phyloP scores from a whole-genome alignment of 2,329 filamentous ascomycete genomes.

The Aspergillus persii region DNA sequence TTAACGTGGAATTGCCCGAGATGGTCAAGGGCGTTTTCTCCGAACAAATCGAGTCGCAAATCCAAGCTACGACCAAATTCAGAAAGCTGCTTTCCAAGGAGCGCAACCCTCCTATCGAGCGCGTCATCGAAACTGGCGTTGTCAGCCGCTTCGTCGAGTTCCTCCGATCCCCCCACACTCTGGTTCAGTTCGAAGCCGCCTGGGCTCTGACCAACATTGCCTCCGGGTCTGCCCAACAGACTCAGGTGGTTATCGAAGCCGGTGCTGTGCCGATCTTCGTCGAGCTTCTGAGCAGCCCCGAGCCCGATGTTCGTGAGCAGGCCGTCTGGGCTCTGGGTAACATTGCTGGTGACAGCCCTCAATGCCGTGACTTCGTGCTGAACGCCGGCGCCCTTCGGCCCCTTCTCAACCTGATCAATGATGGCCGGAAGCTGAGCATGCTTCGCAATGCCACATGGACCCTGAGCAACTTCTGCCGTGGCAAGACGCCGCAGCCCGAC shows the following conservation, averaged over 20 bases:
- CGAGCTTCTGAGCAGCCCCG: constrained; percentile 89
- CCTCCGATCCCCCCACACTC: constrained; percentile 91
- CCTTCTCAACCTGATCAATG: constrained; percentile 82
- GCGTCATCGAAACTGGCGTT: constrained; percentile 98
- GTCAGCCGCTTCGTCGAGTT: constrained; percentile 98
- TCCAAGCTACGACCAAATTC: constrained; percentile 97
- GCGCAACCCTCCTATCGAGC: constrained; percentile 97
- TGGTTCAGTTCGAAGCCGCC: constrained; percentile 98
- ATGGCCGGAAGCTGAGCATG: constrained; percentile 99
- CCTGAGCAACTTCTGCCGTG: constrained; percentile 98
- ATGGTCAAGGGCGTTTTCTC: constrained; percentile 99
- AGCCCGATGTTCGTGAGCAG: constrained; percentile 96
- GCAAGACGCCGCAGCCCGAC: constrained; percentile 97
- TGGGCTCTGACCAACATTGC: constrained; percentile 99
- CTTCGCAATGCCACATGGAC: constrained; percentile 98
- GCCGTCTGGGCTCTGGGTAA: constrained; percentile 98
- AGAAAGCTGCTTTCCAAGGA: constrained; percentile 97
- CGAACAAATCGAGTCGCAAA: constrained; percentile 96
- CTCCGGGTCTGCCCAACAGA: constrained; percentile 93
- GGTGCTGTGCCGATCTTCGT: constrained; percentile 98
- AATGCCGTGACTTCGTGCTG: constrained; percentile 95
- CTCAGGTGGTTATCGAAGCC: constrained; percentile 97
- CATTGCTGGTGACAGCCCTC: constrained; percentile 96
- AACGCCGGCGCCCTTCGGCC: constrained; percentile 88
- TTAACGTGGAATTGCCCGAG: constrained; percentile 95